These are phyloP conservation scores for Orbilia brochopaga DNA, from an alignment of 2,329 filamentous ascomycete species.

Conservation along the genomic window DNA sequence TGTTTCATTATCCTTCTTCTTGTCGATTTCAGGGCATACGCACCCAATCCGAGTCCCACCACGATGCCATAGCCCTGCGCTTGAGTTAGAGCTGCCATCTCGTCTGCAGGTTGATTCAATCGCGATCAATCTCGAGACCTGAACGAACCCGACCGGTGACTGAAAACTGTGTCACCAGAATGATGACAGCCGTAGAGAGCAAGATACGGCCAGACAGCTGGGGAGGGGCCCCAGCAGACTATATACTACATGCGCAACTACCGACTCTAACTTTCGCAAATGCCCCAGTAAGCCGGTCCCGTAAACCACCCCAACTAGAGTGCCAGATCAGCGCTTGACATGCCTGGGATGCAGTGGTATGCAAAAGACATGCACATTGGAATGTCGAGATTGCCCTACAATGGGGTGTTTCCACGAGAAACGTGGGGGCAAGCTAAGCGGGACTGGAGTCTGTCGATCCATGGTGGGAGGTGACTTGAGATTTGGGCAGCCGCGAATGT, in stretches of 20 bases:
- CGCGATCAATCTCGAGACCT: constrained; percentile 19
- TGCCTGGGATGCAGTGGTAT: constrained; percentile 4
- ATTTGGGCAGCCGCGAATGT: constrained; percentile 31
- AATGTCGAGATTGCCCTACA: constrained; percentile 39
- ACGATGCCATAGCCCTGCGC: constrained; percentile 48
- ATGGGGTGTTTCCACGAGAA: constrained; percentile 22
- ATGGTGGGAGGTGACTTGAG: constrained; percentile 17
- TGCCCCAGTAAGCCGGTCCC: constrained; percentile 28
- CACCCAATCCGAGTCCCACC: constrained; percentile 48
- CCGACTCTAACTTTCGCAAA: constrained; percentile 27
- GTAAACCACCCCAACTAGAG: too few relatives aligned
- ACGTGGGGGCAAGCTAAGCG: constrained; percentile 40
- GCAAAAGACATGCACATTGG: constrained; percentile 11
- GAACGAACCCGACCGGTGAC: constrained; percentile 21
- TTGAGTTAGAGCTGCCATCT: constrained; percentile 39
- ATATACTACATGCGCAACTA: constrained; percentile 34
- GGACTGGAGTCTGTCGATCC: constrained; percentile 15
- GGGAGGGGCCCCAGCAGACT: constrained; percentile 35
- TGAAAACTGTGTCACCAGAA: constrained; percentile 35
- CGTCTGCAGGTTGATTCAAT: constrained; percentile 24
- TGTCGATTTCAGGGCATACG: not conserved
- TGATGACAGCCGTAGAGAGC: constrained; percentile 22
- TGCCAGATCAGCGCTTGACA: constrained; percentile 35
- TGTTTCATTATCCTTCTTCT: not conserved
- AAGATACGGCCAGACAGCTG: constrained; percentile 14